Evolutionary conservation across 148 eudicot genomes (phyloP).

Genomic region (Chenopodium quinoa): DNA sequence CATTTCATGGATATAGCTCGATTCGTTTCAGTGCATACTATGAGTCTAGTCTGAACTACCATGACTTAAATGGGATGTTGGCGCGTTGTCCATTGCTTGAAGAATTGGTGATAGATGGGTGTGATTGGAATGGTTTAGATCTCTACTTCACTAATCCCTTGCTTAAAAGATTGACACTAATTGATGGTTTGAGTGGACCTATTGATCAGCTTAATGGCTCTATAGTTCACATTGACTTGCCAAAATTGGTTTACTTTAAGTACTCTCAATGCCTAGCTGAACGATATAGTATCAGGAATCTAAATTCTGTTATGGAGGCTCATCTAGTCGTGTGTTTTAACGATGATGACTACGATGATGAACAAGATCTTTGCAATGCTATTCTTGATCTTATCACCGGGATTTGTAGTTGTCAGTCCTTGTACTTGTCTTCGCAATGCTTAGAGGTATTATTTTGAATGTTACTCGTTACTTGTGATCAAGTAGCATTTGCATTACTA

Average conservation of each 20-base stretch:
- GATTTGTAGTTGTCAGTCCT: conserved; percentile 11
- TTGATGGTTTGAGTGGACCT: not conserved
- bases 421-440: conserved; percentile 31
- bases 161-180: conserved; percentile 19
- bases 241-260: conserved; percentile 17
- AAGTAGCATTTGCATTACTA: not conserved
- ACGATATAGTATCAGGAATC: conserved; percentile 1
- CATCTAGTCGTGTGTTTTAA: conserved; percentile 3
- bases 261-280: conserved; percentile 11
- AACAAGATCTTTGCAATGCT: conserved; percentile 11
- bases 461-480: not conserved
- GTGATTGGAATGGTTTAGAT: conserved; percentile 15
- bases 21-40: not conserved
- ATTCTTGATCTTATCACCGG: conserved; percentile 17
- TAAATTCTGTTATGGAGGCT: conserved; percentile 10
- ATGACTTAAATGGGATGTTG: conserved; percentile 3
- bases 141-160: conserved; percentile 11
- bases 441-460: conserved; percentile 19
- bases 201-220: conserved; percentile 6
- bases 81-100: conserved; percentile 23
- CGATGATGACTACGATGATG: conserved; percentile 8
- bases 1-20: not conserved
- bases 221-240: conserved; percentile 4
- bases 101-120: conserved; percentile 20
- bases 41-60: not conserved